phyloP scores from a whole-genome alignment of 305 asterid genomes.

The Rubia peregrina region DNA sequence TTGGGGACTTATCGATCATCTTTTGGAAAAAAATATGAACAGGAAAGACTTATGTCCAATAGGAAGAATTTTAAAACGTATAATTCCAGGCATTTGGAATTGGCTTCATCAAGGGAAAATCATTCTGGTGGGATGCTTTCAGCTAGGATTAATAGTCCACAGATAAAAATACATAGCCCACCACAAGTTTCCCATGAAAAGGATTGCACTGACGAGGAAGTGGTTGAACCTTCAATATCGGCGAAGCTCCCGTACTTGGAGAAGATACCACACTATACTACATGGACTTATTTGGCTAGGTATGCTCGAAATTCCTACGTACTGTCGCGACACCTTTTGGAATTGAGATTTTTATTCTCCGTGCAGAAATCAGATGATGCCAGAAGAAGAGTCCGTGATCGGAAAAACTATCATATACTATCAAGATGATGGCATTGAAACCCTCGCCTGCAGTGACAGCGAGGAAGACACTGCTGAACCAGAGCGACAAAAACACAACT shows the following conservation, averaged over 20 bases:
- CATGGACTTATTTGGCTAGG: constrained; percentile 89
- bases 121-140: constrained; percentile 52
- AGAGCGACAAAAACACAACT: constrained; percentile 63
- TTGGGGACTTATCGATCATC: background rate
- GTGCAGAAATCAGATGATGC: constrained; percentile 64
- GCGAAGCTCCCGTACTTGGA: constrained; percentile 62
- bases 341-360: background rate
- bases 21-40: background rate
- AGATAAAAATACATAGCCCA: constrained; percentile 43
- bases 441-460: constrained; percentile 92
- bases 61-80: constrained; percentile 35
- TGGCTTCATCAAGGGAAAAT: constrained; percentile 49
- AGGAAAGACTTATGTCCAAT: constrained; percentile 66
- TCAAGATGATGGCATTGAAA: constrained; percentile 58
- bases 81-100: constrained; percentile 36
- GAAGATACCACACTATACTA: constrained; percentile 76
- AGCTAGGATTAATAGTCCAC: constrained; percentile 56
- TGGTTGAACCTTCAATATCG: constrained; percentile 46
- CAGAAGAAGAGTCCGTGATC: background rate
- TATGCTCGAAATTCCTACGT: constrained; percentile 19
- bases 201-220: constrained; percentile 43
- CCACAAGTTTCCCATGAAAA: constrained; percentile 21
- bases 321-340: background rate
- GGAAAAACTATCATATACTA: background rate
- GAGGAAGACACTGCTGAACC: constrained; percentile 71